Base-by-base conservation (phyloP, 306 rosid species). In the Dicorynia guianensis region DNA sequence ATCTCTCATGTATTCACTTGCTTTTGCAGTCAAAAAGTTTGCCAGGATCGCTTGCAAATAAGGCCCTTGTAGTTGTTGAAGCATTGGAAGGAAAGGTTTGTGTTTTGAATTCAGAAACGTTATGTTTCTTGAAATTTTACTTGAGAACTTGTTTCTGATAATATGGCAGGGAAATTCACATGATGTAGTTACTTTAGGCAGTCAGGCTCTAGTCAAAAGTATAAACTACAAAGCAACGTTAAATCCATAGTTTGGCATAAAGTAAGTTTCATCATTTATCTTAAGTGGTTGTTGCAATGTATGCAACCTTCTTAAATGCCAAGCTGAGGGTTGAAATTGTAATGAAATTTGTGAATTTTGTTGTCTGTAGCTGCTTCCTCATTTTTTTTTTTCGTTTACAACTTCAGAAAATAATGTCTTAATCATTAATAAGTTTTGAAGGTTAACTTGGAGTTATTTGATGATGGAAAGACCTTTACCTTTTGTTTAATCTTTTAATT, bases 11-110 rank as follows among this genome's bases (percentile, higher is more conserved):
- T 70, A 57, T 71, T 68, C 53, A 62, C 44, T 65, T 70, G 56
- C 71, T 54, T 47, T 85, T 85, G 80, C 83, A 95, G 99, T 89
- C 89, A 1, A 89, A 88, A 84, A 85, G 84, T 83, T 89, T 95
- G 65, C 96, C 90, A 8, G 90, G 93, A 83, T 79, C 86, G 74
- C 89, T 95, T 72, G 84, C 90, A 25, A 87, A 63, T 18, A 89
- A 82, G 83, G 96, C 97, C 67, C 84, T 92, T 63, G 76, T 83
- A 3, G 91, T 81, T 39, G 89, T 85, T 77, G 99, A 95, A 75
- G 95, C 98, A 68, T 87, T 95, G 83, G 99, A 92, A 82, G 99
- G 99, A 81, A 95, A 92, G 99, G 99, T 95, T 25, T 25, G 89
- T 74, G 73, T 56, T 77, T 76, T 50, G 15, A 71, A 49, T 12